Evolutionary conservation across 371 early-diverging fungal species (phyloP).

Genomic region (Sporodiniella umbellata): DNA sequence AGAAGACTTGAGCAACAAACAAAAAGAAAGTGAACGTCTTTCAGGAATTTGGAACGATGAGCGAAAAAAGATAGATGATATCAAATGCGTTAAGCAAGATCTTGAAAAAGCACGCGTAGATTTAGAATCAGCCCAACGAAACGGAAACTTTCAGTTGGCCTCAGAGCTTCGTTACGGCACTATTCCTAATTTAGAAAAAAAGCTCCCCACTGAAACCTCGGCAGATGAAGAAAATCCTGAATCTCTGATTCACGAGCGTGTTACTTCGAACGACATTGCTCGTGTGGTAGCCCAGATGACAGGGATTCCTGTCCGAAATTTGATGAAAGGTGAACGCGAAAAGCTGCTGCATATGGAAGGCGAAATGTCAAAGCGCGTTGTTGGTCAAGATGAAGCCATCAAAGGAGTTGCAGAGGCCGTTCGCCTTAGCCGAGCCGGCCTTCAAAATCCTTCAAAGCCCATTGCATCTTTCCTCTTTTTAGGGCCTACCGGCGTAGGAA

Average conservation of each 20-base stretch:
- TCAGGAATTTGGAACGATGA: slow-evolving; percentile 72
- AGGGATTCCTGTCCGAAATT: slow-evolving; percentile 82
- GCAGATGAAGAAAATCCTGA: slow-evolving; percentile 50
- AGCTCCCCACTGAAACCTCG: slow-evolving; percentile 53
- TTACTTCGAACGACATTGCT: slow-evolving; percentile 85
- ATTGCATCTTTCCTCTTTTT: slow-evolving; percentile 90
- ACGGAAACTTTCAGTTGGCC: slow-evolving; percentile 73
- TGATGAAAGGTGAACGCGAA: slow-evolving; percentile 81
- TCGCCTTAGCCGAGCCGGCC: slow-evolving; percentile 68
- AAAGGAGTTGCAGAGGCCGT: slow-evolving; percentile 81
- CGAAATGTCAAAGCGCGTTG: slow-evolving; percentile 68
- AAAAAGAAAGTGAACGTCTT: slow-evolving; percentile 59
- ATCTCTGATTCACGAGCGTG: slow-evolving; percentile 78
- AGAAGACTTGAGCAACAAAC: slow-evolving; percentile 60
- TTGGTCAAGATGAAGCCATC: slow-evolving; percentile 84
- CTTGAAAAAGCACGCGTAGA: slow-evolving; percentile 79
- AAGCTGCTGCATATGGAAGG: slow-evolving; percentile 78
- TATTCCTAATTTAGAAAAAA: slow-evolving; percentile 81
- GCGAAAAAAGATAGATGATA: slow-evolving; percentile 64
- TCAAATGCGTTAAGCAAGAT: slow-evolving; percentile 67
- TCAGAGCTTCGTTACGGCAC: slow-evolving; percentile 84
- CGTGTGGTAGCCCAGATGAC: slow-evolving; percentile 83
- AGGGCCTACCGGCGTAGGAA: slow-evolving; percentile 91
- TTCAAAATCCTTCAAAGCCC: slow-evolving; percentile 68
- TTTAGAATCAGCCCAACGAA: slow-evolving; percentile 67